Conservation (phyloP, 2,329 filamentous ascomycete genomes). For the Phaeoacremonium minimum region DNA sequence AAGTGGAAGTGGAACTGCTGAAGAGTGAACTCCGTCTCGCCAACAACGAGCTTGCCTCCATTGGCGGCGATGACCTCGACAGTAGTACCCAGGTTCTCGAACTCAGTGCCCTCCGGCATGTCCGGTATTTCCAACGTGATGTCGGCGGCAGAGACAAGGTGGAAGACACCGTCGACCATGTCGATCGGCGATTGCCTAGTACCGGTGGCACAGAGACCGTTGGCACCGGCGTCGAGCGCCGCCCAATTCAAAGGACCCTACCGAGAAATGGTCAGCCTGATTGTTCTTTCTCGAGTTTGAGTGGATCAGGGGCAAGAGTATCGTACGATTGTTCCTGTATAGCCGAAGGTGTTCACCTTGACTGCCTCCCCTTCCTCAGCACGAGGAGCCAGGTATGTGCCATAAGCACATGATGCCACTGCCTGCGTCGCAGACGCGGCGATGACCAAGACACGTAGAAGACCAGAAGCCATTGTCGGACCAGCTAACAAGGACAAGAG, state of each 20-base stretch:
- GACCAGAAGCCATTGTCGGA: background rate
- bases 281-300: background rate
- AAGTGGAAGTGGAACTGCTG: conserved; percentile 47
- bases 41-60: conserved; percentile 27
- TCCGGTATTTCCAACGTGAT: conserved; percentile 34
- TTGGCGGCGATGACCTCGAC: conserved; percentile 48
- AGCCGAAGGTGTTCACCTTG: conserved; percentile 25
- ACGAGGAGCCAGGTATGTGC: conserved; percentile 17
- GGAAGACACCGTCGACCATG: conserved; percentile 31
- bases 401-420: conserved; percentile 18
- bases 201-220: conserved; percentile 46
- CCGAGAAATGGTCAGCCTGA: no score
- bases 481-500: background rate
- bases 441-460: background rate
- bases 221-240: conserved; percentile 27
- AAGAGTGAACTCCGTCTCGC: conserved; percentile 29
- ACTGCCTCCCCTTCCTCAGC: conserved; percentile 21
- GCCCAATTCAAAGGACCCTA: conserved; percentile 28
- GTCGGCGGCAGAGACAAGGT: conserved; percentile 22
- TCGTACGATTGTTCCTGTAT: conserved; percentile 24
- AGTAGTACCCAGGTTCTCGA: conserved; percentile 55
- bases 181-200: conserved; percentile 56
- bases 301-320: background rate
- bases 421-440: conserved; percentile 13
- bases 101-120: conserved; percentile 35